Base-by-base conservation (phyloP, 1,284 basidiomycete species). In the Heimioporus punctisporus region DNA sequence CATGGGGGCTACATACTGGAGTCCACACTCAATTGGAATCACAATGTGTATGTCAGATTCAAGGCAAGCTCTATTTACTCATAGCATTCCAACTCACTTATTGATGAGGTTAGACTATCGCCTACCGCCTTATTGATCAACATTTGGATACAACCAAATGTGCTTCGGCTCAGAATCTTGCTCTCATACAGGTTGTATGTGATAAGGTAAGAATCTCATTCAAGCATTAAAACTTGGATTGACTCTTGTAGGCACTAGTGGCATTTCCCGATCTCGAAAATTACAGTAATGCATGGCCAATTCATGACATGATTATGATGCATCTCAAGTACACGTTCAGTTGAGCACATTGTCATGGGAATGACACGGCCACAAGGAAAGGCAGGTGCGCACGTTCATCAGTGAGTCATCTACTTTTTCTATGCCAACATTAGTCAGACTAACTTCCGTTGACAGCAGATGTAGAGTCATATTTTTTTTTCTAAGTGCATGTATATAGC, bases 1-100 rank as follows among this genome's bases (percentile, higher is more conserved):
- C 10, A n/a, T 5, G 54, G 54, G 5, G 56, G 50, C 0, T 55
- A 57, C 23, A 57, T 31, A 5, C 55, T 56, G 8, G 24, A 53
- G 21, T 46, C 28, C 7, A 37, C 41, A 8, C 28, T 56, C 6
- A 21, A 17, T n/a, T 31, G 44, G 53, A 50, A 43, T 30, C 44
- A 31, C 2, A 39, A n/a, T 7, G 7, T 19, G 2, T 56, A n/a
- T 12, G 1, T 8, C 2, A 56, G 55, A 23, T 46, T 56, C n/a
- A 54, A 56, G 52, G 55, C 51, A 34, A 34, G 19, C 11, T 34
- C 31, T 5, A 41, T 9, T 23, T 6, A 41, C 40, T 41, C 8
- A 23, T 23, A 6, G 17, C n/a, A 23, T 8, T 21, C 11, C 7
- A 10, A 9, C 40, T 21, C 24, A n/a, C 21, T 7, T 34, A 12